Base-by-base conservation (phyloP, 2,329 filamentous ascomycete genomes). In the Westerdykella ornata region DNA sequence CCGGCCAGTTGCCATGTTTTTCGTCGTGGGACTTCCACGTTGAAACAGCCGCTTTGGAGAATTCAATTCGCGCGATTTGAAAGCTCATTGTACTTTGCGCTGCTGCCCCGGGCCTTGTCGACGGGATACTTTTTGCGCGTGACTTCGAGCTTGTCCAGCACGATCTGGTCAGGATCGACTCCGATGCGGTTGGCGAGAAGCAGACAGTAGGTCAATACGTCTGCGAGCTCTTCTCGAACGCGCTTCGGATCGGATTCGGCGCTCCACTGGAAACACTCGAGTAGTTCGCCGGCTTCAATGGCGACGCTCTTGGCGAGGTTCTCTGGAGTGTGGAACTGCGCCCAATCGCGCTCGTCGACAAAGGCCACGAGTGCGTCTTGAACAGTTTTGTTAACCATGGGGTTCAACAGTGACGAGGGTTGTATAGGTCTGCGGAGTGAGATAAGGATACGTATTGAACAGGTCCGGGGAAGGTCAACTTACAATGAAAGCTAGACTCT, bases 111-210 rank as follows among this genome's bases (percentile, higher is more conserved):
- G 28, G 44, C 44, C 35, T 44, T 44, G 15, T 47, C 44, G n/a
- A 47, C 42, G 22, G 44, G 44, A 45, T 47, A 47, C 35, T 47
- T 47, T 37, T 42, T 41, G 41, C 44, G 44, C 34, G 44, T 47
- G 33, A 38, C 35, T 44, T 47, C 44, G 19, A 47, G 44, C 35
- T 47, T 47, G 15, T 47, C 44, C 28, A 47, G 35, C 33, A 47
- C 44, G 14, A 47, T 41, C 37, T 47, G 37, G 14, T 44, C 44
- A 4, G 44, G 41, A 20, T 47, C 38, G 41, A 31, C 39, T 20
- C 43, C 43, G 34, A 46, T 43, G 35, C 43, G 35, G 26, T 36
- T 32, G 26, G 43, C 43, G 32, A 46, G 43, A 36, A 42, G 43
- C 12, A 39, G 33, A 43, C 43, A 46, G 22, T 42, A 46, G 12